Conservation (phyloP, 2,329 filamentous ascomycete genomes). For the Cytospora mali region DNA sequence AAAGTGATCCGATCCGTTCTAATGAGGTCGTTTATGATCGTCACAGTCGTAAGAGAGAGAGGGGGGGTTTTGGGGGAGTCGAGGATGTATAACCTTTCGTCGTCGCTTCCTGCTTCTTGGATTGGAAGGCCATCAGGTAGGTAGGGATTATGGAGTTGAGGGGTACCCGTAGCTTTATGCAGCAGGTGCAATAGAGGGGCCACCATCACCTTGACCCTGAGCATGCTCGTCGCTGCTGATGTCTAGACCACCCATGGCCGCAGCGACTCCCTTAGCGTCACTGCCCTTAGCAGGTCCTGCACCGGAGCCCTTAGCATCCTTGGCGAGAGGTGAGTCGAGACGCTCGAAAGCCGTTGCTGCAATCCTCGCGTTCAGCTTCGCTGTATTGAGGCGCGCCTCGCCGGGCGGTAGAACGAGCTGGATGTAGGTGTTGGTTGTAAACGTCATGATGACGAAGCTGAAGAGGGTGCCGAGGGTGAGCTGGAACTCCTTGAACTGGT, state of each 20-base stretch:
- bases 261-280: conserved; percentile 23
- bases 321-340: conserved; percentile 55
- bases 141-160: not conserved
- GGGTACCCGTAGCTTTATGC: not conserved
- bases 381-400: conserved; percentile 88
- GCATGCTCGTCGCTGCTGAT: conserved; percentile 25
- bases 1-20: conserved; percentile 23
- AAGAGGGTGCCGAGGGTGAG: conserved; percentile 77
- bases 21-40: conserved; percentile 8
- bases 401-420: conserved; percentile 89
- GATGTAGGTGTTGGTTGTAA: conserved; percentile 97
- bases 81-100: conserved; percentile 14
- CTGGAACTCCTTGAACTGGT: conserved; percentile 80
- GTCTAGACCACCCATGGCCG: conserved; percentile 21
- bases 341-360: conserved; percentile 80
- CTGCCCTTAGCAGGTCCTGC: conserved; percentile 18
- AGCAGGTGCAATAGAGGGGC: conserved; percentile 24
- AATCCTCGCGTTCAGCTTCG: conserved; percentile 86
- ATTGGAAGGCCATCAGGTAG: not conserved
- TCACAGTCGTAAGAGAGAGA: conserved; percentile 10
- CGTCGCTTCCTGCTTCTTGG: not conserved
- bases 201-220: conserved; percentile 17
- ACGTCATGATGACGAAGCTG: conserved; percentile 91
- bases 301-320: conserved; percentile 28
- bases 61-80: not conserved